Percentiles rank a stretch among this genome's conserved stretches.
These are phyloP conservation scores for Clarireedia hainanense DNA, from an alignment of 2,329 filamentous ascomycete genomes.

Conservation along the genomic window DNA sequence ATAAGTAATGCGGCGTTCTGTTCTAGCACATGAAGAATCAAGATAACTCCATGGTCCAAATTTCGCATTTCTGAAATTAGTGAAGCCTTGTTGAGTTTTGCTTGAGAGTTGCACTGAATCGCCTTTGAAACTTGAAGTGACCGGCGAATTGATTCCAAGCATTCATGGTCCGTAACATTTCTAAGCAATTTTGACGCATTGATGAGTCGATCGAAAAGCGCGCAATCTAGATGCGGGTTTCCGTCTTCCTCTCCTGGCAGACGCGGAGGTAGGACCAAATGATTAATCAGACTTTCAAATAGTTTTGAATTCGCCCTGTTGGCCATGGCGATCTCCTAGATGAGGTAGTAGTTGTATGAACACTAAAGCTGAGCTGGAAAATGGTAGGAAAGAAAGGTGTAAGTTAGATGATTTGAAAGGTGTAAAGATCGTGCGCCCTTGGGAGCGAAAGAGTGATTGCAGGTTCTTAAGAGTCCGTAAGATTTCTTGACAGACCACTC, in stretches of 20 bases:
- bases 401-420: too few relatives aligned
- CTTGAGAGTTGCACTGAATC: slow-evolving; percentile 9
- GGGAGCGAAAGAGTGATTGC: too few relatives aligned
- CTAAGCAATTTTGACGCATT: slow-evolving; percentile 4
- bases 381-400: too few relatives aligned
- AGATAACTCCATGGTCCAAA: slow-evolving; percentile 25
- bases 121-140: slow-evolving; percentile 9
- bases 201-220: slow-evolving; percentile 8
- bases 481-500: too few relatives aligned
- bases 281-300: slow-evolving; percentile 16
- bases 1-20: slow-evolving; percentile 43
- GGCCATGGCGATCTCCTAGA: background rate
- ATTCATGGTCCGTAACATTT: background rate
- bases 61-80: slow-evolving; percentile 26
- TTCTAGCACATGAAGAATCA: slow-evolving; percentile 38
- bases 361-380: too few relatives aligned
- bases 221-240: slow-evolving; percentile 7
- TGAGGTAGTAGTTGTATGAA: too few relatives aligned
- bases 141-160: slow-evolving; percentile 8
- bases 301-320: background rate
- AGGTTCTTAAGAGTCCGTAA: too few relatives aligned
- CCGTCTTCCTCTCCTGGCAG: slow-evolving; percentile 18
- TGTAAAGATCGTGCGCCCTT: too few relatives aligned
- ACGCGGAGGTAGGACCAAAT: slow-evolving; percentile 16
- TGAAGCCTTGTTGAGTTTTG: slow-evolving; percentile 15